phyloP scores from a whole-genome alignment of 2,329 filamentous ascomycete genomes.

The Colletotrichum sp. region DNA sequence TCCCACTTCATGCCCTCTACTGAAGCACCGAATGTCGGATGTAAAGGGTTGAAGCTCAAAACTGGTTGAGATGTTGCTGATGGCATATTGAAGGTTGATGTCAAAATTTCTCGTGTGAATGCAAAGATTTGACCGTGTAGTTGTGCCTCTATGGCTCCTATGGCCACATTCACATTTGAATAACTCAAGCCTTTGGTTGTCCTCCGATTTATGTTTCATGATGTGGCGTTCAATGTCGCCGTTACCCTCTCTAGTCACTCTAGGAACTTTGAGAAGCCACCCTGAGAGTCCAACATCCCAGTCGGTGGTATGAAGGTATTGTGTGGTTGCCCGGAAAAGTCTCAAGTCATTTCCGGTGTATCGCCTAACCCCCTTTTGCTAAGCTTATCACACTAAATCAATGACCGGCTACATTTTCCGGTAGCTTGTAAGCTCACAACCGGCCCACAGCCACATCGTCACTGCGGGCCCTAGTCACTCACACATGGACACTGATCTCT shows the following conservation, averaged over 20 bases:
- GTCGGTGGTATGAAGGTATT: background rate
- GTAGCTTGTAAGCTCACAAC: background rate
- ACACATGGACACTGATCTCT: background rate
- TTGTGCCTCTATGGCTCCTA: background rate
- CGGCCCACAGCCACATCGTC: background rate
- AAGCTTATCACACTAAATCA: background rate
- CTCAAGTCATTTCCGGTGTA: background rate
- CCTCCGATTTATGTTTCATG: background rate
- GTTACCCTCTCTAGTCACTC: background rate
- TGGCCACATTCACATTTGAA: background rate
- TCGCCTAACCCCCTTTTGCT: background rate
- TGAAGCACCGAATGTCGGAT: background rate
- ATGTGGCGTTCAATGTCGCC: background rate
- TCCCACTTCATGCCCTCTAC: background rate
- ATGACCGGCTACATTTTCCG: background rate
- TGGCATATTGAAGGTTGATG: background rate
- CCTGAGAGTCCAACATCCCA: background rate
- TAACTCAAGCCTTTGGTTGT: background rate
- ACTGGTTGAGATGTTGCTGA: background rate
- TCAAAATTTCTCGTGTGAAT: background rate
- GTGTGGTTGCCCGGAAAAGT: background rate
- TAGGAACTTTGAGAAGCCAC: background rate
- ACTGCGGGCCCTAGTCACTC: background rate
- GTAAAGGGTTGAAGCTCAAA: background rate
- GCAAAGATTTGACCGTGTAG: background rate